Base-by-base conservation (phyloP, 176 grass and related monocot genomes). In the Bromus sterilis region DNA sequence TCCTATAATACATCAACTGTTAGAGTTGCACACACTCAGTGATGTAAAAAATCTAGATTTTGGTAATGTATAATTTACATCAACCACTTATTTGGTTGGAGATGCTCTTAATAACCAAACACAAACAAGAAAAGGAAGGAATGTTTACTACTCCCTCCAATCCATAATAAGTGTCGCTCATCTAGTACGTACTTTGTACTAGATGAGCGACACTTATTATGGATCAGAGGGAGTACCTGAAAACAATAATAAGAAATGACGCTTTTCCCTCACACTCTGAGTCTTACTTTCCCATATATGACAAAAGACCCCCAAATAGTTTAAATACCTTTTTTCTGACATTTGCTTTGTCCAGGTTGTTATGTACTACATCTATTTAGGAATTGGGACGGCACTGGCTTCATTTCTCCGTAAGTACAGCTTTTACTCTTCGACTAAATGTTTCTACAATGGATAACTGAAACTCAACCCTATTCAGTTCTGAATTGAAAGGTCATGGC, bases 291-390 rank as follows among this genome's bases (percentile, higher is more conserved):
- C 32, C 20, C 18, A 66, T 66, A 33, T 21, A 11, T 6, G 16
- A 7, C 6, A 18, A 64, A 67, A 13, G 25, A n/a, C 7, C 16
- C 15, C 16, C 28, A 2, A 51, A 32, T 9, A 51, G 28, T 74
- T 51, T 9, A 51, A 31, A 31, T 7, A n/a, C 71, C 12, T 29
- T 15, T 0, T 12, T 40, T 5, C 6, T 82, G n/a, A 43, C 35
- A 43, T 25, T 78, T 74, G 21, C 32, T 64, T 78, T 86, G 25
- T 75, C 36, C 80, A 94, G 89, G 70, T 80, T 56, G 67, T 87
- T 46, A 12, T 91, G 37, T 84, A 94, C 26, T 94, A 91, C 78
- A 71, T 94, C 76, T 94, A 94, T 75, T 40, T 94, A 75, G 92
- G 69, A 76, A 80, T 89, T 36, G 92, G 86, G 84, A 78, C 86